Base-by-base conservation (phyloP, 257 asterid genomes). In the Linaria vulgaris region DNA sequence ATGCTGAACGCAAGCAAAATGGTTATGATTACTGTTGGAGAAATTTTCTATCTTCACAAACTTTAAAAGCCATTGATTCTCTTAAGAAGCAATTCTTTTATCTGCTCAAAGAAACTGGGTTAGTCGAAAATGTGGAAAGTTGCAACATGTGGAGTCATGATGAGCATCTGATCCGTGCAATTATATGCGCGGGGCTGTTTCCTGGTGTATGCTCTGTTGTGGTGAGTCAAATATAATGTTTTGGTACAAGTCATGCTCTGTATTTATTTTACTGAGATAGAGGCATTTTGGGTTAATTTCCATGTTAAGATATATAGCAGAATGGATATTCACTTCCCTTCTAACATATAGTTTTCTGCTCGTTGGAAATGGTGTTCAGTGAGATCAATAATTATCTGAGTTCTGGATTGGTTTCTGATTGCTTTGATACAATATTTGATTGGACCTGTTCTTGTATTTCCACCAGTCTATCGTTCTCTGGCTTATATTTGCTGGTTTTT, bases 141-240 rank as follows among this genome's bases (percentile, higher is more conserved):
- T 85, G 96, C 87, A 90, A 88, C 63, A 56, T 59, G 58, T 85
- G 79, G 85, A 84, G 95, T 73, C 84, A 68, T 45, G 94, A 90
- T 72, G 86, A 84, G 71, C 81, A 85, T 78, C 90, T 90, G 23
- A 75, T 80, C 65, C 88, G 96, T 69, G 88, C 96, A 17, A 71
- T 90, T 69, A 64, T 88, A 75, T 90, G 96, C 37, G 96, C 95
- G 0, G 97, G 97, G 69, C 85, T 90, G 38, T 90, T 83, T 83
- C 97, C 97, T 65, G 95, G 96, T 68, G 79, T 90, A 76, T 88
- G 95, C 85, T 90, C 96, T 66, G 95, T 90, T 67, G 85, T 90
- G 85, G 97, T 90, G 79, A 80, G 94, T 80, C 58, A 4, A 60
- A 54, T 55, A 48, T 56, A 43, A 9, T 20, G n/a, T 54, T 24